These are phyloP conservation scores for Mycena citricolor DNA, from an alignment of 1,284 basidiomycete genomes.

Conservation along the genomic window DNA sequence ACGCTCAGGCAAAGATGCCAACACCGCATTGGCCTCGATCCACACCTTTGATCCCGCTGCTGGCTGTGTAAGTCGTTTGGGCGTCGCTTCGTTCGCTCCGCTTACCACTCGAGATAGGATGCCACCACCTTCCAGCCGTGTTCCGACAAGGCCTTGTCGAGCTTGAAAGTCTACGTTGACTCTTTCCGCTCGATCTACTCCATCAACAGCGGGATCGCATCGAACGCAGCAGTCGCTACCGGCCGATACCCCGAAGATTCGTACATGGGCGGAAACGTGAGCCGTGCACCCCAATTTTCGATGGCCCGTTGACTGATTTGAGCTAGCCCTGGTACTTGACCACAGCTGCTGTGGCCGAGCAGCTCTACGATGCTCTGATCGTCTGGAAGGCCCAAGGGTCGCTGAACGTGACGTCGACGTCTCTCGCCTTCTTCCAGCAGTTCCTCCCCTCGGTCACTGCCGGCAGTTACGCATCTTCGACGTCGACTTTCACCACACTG, in stretches of 20 bases:
- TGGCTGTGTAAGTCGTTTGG: conserved; percentile 40
- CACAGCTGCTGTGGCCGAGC: conserved; percentile 65
- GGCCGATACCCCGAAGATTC: conserved; percentile 55
- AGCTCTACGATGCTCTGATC: conserved; percentile 62
- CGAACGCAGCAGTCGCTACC: conserved; percentile 46
- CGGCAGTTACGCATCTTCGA: conserved; percentile 49
- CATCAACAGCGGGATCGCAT: conserved; percentile 46
- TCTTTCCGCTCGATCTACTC: conserved; percentile 51
- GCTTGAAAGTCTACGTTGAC: conserved; percentile 50
- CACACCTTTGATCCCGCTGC: conserved; percentile 54
- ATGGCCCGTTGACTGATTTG: neutral
- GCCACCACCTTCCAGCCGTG: conserved; percentile 59
- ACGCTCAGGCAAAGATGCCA: conserved; percentile 61
- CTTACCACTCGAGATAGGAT: conserved; percentile 28
- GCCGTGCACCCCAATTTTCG: conserved; percentile 7
- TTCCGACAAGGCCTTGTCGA: conserved; percentile 56
- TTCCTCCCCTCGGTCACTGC: conserved; percentile 44
- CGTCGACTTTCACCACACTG: conserved; percentile 47
- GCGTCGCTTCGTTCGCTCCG: neutral
- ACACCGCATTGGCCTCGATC: conserved; percentile 58
- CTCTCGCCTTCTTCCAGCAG: conserved; percentile 63
- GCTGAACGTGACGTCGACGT: conserved; percentile 52
- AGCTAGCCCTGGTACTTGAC: conserved; percentile 69
- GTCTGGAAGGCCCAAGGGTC: conserved; percentile 55
- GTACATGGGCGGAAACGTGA: conserved; percentile 53